These are phyloP conservation scores for Prunus yedoensis DNA, from an alignment of 331 rosid genomes.

Conservation along the genomic window DNA sequence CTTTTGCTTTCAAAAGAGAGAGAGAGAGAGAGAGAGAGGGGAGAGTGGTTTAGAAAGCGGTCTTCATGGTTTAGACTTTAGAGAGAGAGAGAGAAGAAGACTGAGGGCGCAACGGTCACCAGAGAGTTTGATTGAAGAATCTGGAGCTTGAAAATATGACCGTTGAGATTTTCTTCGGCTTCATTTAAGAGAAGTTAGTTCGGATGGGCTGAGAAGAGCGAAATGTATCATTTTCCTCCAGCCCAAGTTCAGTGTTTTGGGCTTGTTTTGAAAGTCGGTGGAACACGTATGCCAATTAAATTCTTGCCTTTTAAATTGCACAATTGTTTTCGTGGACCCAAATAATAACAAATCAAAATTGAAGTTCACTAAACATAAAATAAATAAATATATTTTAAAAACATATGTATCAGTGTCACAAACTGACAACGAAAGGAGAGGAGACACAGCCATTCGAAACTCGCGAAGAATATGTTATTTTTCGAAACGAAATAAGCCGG, in stretches of 20 bases:
- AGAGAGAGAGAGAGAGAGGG: neutral
- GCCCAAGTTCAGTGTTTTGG: neutral
- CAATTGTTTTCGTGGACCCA: neutral
- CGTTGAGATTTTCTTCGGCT: constrained; percentile 22
- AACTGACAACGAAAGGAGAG: neutral
- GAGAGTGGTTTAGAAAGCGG: neutral
- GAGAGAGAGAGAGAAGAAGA: neutral
- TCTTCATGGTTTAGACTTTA: neutral
- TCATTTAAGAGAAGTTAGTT: neutral
- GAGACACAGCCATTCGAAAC: no score
- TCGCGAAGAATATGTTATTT: neutral
- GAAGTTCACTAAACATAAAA: neutral
- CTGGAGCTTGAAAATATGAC: constrained; percentile 22
- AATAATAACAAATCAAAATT: neutral
- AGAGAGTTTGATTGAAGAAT: constrained; percentile 7
- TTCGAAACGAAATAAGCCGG: neutral
- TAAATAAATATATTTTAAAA: neutral
- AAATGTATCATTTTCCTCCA: neutral
- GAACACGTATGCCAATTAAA: no score
- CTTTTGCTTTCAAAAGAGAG: constrained; percentile 23
- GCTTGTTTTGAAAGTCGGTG: no score
- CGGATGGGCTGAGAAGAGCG: neutral
- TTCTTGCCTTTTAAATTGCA: neutral
- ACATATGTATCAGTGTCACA: neutral
- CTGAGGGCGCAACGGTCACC: neutral